These are phyloP conservation scores for Penicillium alfredii DNA, from an alignment of 495 filamentous ascomycete species.

Conservation along the genomic window DNA sequence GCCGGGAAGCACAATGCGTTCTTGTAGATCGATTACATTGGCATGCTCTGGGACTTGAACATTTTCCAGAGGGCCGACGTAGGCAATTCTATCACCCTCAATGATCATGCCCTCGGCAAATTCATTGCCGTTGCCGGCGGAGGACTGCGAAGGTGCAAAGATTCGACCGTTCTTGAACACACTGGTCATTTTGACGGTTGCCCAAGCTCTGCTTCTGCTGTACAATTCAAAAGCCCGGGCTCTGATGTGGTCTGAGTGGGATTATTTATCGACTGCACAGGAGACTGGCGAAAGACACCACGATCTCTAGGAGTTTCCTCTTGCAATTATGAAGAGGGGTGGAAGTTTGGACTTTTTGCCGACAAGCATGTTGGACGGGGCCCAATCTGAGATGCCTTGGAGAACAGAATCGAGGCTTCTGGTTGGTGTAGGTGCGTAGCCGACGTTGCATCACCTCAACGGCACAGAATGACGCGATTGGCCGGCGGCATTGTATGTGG, in stretches of 20 bases:
- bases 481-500: conserved; percentile 3
- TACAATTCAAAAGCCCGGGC: no score
- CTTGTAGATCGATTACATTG: conserved; percentile 36
- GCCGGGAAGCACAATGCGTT: conserved; percentile 50
- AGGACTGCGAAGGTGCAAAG: conserved; percentile 30
- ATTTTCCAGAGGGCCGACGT: conserved; percentile 39
- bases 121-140: conserved; percentile 15
- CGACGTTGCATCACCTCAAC: conserved; percentile 2
- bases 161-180: conserved; percentile 44
- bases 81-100: conserved; percentile 25
- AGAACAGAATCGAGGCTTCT: background rate
- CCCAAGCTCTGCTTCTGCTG: background rate
- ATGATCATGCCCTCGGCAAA: conserved; percentile 42
- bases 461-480: conserved; percentile 28
- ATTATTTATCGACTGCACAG: no score
- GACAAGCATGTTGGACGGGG: no score
- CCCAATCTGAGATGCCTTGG: no score
- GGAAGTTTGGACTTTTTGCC: background rate
- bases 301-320: conserved; percentile 16
- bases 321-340: conserved; percentile 1
- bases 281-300: background rate
- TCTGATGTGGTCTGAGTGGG: no score
- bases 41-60: conserved; percentile 26
- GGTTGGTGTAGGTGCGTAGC: background rate
- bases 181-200: conserved; percentile 23